Conservation (phyloP, 805 yeast genomes). For the Nakazawaea molendinolei region DNA sequence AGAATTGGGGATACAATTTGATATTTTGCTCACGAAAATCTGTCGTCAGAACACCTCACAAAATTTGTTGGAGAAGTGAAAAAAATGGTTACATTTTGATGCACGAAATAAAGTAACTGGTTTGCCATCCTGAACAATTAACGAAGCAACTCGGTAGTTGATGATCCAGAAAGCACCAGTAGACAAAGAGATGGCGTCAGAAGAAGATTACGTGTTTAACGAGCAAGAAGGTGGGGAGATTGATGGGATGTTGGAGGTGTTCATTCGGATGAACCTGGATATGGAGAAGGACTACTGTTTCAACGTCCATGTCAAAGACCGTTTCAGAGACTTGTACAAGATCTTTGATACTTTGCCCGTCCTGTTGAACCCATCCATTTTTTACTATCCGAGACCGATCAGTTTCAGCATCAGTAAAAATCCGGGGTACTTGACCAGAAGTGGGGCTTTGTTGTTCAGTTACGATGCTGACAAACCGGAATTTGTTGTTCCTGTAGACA, state of each 20-base stretch:
- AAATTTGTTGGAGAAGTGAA: no score
- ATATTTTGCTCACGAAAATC: no score
- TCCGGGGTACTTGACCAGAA: conserved; percentile 80
- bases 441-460: conserved; percentile 72
- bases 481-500: conserved; percentile 42
- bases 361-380: conserved; percentile 72
- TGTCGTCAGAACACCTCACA: no score
- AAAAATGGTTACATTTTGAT: no score
- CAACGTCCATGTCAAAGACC: conserved; percentile 53
- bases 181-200: conserved; percentile 7
- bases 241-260: conserved; percentile 34
- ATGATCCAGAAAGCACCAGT: conserved; percentile 2
- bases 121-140: no score
- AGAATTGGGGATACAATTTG: no score
- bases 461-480: conserved; percentile 44
- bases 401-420: conserved; percentile 55
- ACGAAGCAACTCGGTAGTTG: no score
- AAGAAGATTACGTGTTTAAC: conserved; percentile 10
- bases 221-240: conserved; percentile 11
- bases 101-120: no score
- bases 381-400: conserved; percentile 56
- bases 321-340: conserved; percentile 50
- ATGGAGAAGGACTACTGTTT: conserved; percentile 86
- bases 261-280: conserved; percentile 80
- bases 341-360: conserved; percentile 67